Evolutionary conservation across 225 moss, liverwort and hornwort species (phyloP).

Genomic region (Antitrichia curtipendula): DNA sequence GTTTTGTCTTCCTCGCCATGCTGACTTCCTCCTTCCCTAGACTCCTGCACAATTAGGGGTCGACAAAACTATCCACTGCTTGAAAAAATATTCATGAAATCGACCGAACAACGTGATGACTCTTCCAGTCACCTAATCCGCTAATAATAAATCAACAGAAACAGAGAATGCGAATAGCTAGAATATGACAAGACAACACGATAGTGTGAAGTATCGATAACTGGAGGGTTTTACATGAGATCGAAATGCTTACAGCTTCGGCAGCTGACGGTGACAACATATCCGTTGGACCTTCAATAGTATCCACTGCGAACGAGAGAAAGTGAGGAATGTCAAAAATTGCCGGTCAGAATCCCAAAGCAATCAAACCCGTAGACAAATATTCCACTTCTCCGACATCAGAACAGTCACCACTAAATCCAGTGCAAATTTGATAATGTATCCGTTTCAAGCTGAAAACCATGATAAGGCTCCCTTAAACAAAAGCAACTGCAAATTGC

Average conservation of each 20-base stretch:
- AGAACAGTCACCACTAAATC: neutral
- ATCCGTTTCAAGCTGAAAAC: neutral
- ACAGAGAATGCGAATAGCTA: neutral
- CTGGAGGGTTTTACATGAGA: neutral
- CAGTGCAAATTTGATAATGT: neutral
- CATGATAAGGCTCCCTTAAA: neutral
- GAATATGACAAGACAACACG: neutral
- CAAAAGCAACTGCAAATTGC: neutral
- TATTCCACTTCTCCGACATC: neutral
- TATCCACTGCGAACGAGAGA: slow-evolving; percentile 32
- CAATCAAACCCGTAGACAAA: neutral
- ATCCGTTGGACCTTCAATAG: slow-evolving; percentile 28
- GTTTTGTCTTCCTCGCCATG: slow-evolving; percentile 37
- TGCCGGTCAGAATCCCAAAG: neutral
- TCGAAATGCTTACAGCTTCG: slow-evolving; percentile 44
- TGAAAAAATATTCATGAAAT: neutral
- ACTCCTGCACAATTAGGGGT: slow-evolving; percentile 31
- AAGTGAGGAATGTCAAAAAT: neutral
- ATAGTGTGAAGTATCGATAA: neutral
- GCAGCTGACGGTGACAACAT: slow-evolving; percentile 62
- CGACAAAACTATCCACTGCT: neutral
- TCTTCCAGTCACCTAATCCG: neutral
- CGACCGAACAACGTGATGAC: neutral
- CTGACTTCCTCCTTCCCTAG: slow-evolving; percentile 48
- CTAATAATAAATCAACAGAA: neutral